phyloP scores from a whole-genome alignment of 1,284 basidiomycete species.

The Pyrrhoderma noxium region DNA sequence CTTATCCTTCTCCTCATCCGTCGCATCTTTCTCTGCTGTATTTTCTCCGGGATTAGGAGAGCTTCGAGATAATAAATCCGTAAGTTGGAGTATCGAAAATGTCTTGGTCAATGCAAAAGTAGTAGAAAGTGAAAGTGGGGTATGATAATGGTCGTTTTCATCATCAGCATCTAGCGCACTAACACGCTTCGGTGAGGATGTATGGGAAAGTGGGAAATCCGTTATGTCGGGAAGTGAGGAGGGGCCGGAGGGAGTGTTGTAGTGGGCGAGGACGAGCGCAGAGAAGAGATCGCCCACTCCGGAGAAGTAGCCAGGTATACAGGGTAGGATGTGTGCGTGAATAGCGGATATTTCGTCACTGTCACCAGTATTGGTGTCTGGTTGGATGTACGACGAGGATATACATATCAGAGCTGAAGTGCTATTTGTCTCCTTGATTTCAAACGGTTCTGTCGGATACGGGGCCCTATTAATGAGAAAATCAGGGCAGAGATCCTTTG shows the following conservation, averaged over 20 bases:
- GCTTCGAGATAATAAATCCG: slow-evolving; percentile 52
- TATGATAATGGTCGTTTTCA: slow-evolving; percentile 20
- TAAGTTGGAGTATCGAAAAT: slow-evolving; percentile 74
- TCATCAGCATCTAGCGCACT: slow-evolving; percentile 12
- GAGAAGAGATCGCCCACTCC: slow-evolving; percentile 98
- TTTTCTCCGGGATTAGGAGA: slow-evolving; percentile 25
- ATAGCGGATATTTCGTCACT: slow-evolving; percentile 34
- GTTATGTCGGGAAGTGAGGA: neutral
- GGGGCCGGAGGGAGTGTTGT: slow-evolving; percentile 30
- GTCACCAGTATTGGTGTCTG: neutral
- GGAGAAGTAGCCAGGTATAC: slow-evolving; percentile 88
- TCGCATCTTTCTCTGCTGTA: slow-evolving; percentile 40
- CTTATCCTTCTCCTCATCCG: slow-evolving; percentile 70
- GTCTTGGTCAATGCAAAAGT: slow-evolving; percentile 76
- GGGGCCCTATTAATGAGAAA: slow-evolving; percentile 18
- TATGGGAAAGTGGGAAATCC: slow-evolving; percentile 31
- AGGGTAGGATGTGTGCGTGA: slow-evolving; percentile 68
- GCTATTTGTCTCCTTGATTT: slow-evolving; percentile 19
- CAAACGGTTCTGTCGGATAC: slow-evolving; percentile 20
- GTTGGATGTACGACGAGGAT: slow-evolving; percentile 42
- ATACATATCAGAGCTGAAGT: slow-evolving; percentile 68
- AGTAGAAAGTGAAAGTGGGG: slow-evolving; percentile 50
- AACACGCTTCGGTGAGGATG: slow-evolving; percentile 23
- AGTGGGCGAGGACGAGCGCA: slow-evolving; percentile 85
- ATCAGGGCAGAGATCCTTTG: slow-evolving; percentile 33